Conservation (phyloP, 176 grass and related monocot species). For the Cenchrus americanus region DNA sequence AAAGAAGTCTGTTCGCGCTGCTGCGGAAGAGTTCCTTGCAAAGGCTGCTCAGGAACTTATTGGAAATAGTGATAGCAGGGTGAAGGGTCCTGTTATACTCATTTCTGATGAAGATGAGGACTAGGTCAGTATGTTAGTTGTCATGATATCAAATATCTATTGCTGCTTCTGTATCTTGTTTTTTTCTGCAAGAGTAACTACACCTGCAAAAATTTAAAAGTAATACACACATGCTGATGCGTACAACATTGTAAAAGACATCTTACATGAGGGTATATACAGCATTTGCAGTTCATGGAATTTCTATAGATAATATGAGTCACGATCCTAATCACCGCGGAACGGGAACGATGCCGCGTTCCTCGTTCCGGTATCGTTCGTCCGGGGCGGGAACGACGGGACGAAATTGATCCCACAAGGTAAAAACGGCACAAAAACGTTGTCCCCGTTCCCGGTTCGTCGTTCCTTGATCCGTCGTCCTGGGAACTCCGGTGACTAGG, state of each 20-base stretch:
- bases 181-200: neutral
- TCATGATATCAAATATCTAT: constrained; percentile 42
- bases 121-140: constrained; percentile 39
- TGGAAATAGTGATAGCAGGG: constrained; percentile 44
- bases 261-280: neutral
- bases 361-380: no score
- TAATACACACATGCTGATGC: neutral
- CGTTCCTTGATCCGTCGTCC: no score
- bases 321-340: no score
- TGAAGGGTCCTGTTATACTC: constrained; percentile 73
- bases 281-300: neutral
- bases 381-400: no score
- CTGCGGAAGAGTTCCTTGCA: constrained; percentile 85
- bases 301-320: neutral
- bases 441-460: no score
- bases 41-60: constrained; percentile 85
- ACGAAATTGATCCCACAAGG: no score
- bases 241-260: constrained; percentile 15
- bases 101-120: constrained; percentile 68
- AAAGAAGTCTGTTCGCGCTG: constrained; percentile 64
- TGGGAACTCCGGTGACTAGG: no score
- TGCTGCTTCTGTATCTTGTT: constrained; percentile 1
- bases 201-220: neutral
- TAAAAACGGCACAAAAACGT: no score
- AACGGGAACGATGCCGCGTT: no score